Evolutionary conservation across 441 rosid genomes (phyloP).

Genomic region (Croton setiger): DNA sequence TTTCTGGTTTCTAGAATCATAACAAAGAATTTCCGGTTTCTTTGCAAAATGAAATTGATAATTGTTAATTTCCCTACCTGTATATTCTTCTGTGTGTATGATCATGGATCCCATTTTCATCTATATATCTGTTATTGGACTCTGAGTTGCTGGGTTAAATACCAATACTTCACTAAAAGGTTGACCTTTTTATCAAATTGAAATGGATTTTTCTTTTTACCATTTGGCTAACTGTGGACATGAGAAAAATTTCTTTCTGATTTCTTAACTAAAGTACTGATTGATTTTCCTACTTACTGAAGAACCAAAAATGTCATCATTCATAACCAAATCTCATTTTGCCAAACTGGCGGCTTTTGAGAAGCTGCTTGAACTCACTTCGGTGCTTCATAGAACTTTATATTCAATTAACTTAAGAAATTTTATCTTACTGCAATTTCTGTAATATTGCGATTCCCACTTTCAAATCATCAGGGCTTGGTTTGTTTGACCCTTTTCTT

Average conservation of each 20-base stretch:
- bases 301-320: not conserved
- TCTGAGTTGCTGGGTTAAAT: not conserved
- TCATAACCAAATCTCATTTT: not conserved
- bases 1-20: not conserved
- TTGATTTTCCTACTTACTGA: not conserved
- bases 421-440: not conserved
- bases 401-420: not conserved
- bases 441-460: not conserved
- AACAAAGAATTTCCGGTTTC: not conserved
- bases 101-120: not conserved
- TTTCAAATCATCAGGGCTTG: not conserved
- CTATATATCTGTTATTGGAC: not conserved
- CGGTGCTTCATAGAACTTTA: not conserved
- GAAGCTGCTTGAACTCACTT: not conserved
- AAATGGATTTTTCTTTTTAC: not conserved
- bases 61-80: no score
- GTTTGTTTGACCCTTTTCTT: not conserved
- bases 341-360: not conserved
- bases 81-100: no score
- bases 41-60: no score
- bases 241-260: not conserved
- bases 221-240: not conserved
- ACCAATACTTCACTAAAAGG: not conserved
- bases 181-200: not conserved
- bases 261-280: not conserved